Evolutionary conservation across 257 asterid genomes (phyloP).

Genomic region (Nicotiana undulata): DNA sequence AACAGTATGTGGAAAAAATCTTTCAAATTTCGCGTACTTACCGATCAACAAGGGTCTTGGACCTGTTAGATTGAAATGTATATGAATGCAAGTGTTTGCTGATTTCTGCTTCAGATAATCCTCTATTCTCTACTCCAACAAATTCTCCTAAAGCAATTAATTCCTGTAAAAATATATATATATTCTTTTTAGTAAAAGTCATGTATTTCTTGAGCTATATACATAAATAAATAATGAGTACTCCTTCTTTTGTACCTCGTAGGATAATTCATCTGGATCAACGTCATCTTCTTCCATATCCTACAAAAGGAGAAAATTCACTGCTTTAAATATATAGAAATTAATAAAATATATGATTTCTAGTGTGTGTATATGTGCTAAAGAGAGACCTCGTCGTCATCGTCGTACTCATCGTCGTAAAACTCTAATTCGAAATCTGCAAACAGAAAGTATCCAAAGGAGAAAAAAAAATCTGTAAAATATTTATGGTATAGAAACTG

Average conservation of each 20-base stretch:
- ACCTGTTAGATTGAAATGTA: conserved; percentile 22
- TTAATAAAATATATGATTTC: background rate
- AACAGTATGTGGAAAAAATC: no score
- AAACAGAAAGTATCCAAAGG: no score
- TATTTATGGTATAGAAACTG: background rate
- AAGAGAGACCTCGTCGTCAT: background rate
- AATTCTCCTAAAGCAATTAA: conserved; percentile 59
- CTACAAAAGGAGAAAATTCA: conserved; percentile 6
- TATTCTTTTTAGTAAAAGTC: background rate
- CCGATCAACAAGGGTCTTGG: conserved; percentile 36
- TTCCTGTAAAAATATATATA: conserved; percentile 27
- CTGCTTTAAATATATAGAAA: background rate
- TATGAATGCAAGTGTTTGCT: conserved; percentile 29
- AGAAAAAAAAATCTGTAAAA: no score
- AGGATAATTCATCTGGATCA: conserved; percentile 57
- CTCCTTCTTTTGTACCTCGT: conserved; percentile 33
- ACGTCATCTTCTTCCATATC: conserved; percentile 53
- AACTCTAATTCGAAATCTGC: background rate
- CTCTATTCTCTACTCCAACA: conserved; percentile 59
- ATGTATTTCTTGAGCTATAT: background rate
- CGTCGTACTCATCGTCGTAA: background rate
- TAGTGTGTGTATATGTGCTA: background rate
- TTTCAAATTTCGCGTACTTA: background rate
- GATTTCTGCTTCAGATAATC: conserved; percentile 46
- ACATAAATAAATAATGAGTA: background rate